Evolutionary conservation across 495 filamentous ascomycete species (phyloP).

Genomic region (Penicillium diatomitis): DNA sequence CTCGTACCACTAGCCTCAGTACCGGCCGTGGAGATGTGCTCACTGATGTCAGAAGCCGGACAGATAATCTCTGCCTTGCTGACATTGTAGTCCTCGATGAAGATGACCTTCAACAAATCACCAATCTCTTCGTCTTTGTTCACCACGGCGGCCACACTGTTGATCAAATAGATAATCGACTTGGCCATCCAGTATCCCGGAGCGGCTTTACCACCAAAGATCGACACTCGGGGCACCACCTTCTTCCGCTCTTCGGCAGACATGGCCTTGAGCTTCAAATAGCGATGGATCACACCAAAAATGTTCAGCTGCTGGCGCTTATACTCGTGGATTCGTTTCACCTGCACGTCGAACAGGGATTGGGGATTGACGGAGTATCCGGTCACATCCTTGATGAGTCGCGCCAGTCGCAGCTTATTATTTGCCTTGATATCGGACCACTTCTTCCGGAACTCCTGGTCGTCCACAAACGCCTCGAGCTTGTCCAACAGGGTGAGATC

Average conservation of each 20-base stretch:
- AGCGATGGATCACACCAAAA: conserved; percentile 93
- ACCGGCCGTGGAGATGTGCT: conserved; percentile 97
- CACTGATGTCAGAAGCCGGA: conserved; percentile 90
- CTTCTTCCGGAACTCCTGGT: conserved; percentile 82
- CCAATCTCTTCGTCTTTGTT: conserved; percentile 89
- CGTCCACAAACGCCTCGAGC: conserved; percentile 69
- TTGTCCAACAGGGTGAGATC: conserved; percentile 79
- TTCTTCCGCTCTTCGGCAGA: conserved; percentile 79
- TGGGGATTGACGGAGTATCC: conserved; percentile 76
- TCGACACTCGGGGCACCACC: conserved; percentile 81
- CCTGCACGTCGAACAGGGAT: conserved; percentile 91
- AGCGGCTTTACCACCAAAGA: conserved; percentile 96
- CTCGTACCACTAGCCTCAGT: conserved; percentile 66
- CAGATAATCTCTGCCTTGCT: conserved; percentile 97
- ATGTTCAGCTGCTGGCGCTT: conserved; percentile 99
- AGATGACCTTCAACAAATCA: conserved; percentile 92
- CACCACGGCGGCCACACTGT: conserved; percentile 81
- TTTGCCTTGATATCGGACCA: conserved; percentile 82
- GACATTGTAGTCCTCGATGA: conserved; percentile 97
- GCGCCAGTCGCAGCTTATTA: conserved; percentile 75
- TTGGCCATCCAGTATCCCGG: conserved; percentile 99
- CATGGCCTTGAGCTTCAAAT: conserved; percentile 81
- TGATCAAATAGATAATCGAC: conserved; percentile 94
- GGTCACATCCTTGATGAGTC: conserved; percentile 74
- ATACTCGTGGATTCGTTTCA: conserved; percentile 99